These are phyloP conservation scores for Tinospora cordifolia DNA, from an alignment of 164 flowering plant species.

Conservation along the genomic window DNA sequence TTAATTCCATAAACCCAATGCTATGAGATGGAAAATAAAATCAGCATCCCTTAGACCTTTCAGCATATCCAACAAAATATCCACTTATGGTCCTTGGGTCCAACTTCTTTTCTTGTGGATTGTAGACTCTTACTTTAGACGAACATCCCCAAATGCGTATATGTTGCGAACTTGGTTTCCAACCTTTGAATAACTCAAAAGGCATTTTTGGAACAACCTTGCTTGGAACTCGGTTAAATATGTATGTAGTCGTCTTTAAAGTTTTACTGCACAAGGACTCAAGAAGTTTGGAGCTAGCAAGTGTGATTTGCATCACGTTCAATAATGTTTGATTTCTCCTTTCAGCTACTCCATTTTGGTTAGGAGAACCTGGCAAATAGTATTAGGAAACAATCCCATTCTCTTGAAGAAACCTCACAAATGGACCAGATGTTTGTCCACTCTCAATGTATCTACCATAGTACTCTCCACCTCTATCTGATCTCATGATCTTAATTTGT, in stretches of 20 bases:
- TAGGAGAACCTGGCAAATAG: background rate
- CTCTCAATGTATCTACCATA: too few species aligned
- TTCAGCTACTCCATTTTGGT: background rate
- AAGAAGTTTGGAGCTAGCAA: background rate
- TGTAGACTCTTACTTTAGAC: constrained; percentile 3
- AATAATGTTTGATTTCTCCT: too few species aligned
- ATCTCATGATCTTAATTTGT: too few species aligned
- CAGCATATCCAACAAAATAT: too few species aligned
- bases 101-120: background rate
- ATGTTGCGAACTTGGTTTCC: constrained; percentile 5
- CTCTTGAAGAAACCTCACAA: too few species aligned
- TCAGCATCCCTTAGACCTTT: too few species aligned
- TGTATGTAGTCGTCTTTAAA: constrained; percentile 8
- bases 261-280: background rate
- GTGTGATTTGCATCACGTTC: background rate
- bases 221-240: constrained; percentile 18
- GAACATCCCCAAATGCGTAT: constrained; percentile 19
- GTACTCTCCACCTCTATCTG: too few species aligned
- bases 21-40: too few species aligned
- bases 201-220: constrained; percentile 15
- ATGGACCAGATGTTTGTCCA: too few species aligned
- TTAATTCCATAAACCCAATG: too few species aligned
- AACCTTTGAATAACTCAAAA: constrained; percentile 16
- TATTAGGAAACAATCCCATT: constrained; percentile 1
- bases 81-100: too few species aligned